phyloP scores from a whole-genome alignment of 257 asterid genomes.

The Solanum piurae region DNA sequence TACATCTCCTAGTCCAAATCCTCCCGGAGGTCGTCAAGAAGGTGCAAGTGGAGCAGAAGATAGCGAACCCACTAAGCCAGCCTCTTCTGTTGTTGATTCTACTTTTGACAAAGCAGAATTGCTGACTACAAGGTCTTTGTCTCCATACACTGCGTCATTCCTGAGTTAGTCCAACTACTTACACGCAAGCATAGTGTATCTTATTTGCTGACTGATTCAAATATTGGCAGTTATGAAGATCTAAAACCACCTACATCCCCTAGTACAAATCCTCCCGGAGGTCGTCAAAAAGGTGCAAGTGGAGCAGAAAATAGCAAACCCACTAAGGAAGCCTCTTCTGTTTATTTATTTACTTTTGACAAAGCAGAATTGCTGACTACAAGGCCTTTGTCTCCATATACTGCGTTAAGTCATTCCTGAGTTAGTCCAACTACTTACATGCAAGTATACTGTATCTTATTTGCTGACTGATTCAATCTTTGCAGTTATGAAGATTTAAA shows the following conservation, averaged over 20 bases:
- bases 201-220: constrained; percentile 5
- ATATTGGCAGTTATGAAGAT: constrained; percentile 45
- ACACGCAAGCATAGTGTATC: not conserved
- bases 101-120: not conserved
- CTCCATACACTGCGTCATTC: constrained; percentile 20
- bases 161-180: not conserved
- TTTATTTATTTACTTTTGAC: not conserved
- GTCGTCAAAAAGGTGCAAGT: not conserved
- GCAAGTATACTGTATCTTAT: not conserved
- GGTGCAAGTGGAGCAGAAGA: not conserved
- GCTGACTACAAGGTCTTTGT: not conserved
- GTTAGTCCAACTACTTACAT: not conserved
- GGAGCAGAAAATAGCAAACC: not conserved
- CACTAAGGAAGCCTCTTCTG: not conserved
- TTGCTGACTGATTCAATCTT: constrained; percentile 4
- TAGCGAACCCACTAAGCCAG: not conserved
- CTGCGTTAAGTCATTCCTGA: constrained; percentile 7
- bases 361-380: not conserved
- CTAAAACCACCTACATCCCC: constrained; percentile 67
- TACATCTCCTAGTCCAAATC: constrained; percentile 36
- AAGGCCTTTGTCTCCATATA: constrained; percentile 17
- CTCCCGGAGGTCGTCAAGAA: constrained; percentile 1
- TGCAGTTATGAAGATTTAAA: constrained; percentile 57
- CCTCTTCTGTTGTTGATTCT: not conserved
- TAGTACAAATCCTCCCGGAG: constrained; percentile 11